phyloP scores from a whole-genome alignment of 305 asterid species.

The Nicotiana rustica region DNA sequence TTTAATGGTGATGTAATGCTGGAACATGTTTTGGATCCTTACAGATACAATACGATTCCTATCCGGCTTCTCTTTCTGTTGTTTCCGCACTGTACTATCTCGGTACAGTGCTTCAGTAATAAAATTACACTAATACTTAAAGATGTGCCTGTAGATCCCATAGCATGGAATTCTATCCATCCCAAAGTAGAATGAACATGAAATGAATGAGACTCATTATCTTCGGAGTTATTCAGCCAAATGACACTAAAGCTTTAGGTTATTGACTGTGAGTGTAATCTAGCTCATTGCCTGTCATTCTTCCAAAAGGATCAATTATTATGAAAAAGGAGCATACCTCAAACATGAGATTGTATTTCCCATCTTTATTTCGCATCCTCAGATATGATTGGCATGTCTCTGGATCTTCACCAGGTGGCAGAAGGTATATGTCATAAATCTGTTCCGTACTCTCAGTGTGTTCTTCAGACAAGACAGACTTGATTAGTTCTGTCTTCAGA shows the following conservation, averaged over 20 bases:
- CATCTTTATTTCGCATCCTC: constrained; percentile 99
- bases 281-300: neutral
- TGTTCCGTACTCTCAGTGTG: constrained; percentile 74
- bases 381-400: constrained; percentile 97
- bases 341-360: constrained; percentile 99
- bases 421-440: constrained; percentile 93
- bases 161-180: neutral
- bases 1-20: neutral
- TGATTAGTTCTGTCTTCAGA: constrained; percentile 68
- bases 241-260: neutral
- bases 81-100: constrained; percentile 5
- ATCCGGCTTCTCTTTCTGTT: neutral
- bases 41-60: constrained; percentile 1
- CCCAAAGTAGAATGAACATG: neutral
- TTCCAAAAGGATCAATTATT: neutral
- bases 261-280: neutral
- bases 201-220: constrained; percentile 12
- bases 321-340: constrained; percentile 64
- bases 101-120: neutral
- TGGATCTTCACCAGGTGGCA: constrained; percentile 99
- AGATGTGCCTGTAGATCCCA: neutral
- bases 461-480: constrained; percentile 71
- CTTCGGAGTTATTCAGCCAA: neutral
- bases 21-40: constrained; percentile 15
- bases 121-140: neutral